Percentiles rank a stretch among this genome's conserved stretches.
Conservation (phyloP, 352 stramenopile genomes). For the Phytophthora melonis region DNA sequence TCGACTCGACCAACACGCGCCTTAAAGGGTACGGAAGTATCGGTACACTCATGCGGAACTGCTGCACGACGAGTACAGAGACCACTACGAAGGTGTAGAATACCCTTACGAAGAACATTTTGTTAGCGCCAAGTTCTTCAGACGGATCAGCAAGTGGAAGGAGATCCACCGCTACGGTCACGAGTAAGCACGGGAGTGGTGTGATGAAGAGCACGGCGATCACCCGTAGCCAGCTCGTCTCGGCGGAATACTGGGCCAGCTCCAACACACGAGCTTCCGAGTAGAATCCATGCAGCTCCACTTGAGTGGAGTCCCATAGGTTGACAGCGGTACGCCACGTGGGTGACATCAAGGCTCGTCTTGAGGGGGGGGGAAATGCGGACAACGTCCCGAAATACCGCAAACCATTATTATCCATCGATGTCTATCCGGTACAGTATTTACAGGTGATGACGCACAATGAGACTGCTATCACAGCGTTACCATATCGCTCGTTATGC, state of each 20-base stretch:
- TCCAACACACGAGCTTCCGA: conserved; percentile 3
- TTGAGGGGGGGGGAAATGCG: neutral
- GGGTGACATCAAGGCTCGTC: neutral
- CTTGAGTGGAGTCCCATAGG: conserved; percentile 24
- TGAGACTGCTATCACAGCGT: too few species aligned
- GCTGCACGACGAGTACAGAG: neutral
- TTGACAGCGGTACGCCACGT: neutral
- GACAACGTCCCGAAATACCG: neutral
- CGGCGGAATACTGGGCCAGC: neutral
- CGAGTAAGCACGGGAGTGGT: conserved; percentile 24
- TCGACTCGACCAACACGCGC: neutral
- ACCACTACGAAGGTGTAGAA: conserved; percentile 9
- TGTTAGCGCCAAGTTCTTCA: neutral
- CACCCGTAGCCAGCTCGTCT: conserved; percentile 7
- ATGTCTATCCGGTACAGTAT: too few species aligned
- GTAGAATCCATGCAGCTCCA: conserved; percentile 25
- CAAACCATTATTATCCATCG: neutral
- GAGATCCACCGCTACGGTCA: conserved; percentile 23
- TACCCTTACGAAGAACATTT: conserved; percentile 13
- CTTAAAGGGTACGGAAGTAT: neutral
- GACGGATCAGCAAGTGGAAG: conserved; percentile 15
- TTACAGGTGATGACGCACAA: too few species aligned
- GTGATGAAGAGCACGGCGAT: conserved; percentile 17
- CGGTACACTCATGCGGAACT: conserved; percentile 6
- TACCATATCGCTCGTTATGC: too few species aligned